Percentiles rank a stretch among this genome's conserved stretches.
phyloP scores from a whole-genome alignment of 169 alveolate species.

The Plasmodium cynomolgi region DNA sequence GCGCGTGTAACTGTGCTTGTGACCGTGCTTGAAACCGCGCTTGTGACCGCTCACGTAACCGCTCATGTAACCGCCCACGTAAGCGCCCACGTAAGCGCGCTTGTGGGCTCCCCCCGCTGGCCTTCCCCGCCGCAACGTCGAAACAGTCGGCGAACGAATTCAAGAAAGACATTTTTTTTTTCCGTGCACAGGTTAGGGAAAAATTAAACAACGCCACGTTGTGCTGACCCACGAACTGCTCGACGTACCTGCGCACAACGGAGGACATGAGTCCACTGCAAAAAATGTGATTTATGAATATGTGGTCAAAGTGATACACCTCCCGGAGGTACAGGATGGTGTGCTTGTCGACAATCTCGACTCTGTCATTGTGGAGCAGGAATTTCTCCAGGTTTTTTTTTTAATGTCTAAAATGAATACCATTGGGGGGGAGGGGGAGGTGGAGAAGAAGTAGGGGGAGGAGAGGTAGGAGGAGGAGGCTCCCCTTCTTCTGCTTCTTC shows the following conservation, averaged over 20 bases:
- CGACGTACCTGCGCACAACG: slow-evolving; percentile 4
- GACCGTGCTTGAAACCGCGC: too few relatives aligned
- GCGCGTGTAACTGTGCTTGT: too few relatives aligned
- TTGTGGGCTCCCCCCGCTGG: not conserved
- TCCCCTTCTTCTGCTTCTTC: not conserved
- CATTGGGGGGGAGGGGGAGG: not conserved
- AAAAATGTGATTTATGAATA: slow-evolving; percentile 45
- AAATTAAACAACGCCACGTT: slow-evolving; percentile 37
- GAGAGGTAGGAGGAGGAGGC: not conserved
- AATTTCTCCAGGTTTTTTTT: slow-evolving; percentile 35
- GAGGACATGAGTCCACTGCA: slow-evolving; percentile 16
- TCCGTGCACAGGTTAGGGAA: slow-evolving; percentile 8
- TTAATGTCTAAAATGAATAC: slow-evolving; percentile 24
- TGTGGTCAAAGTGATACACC: slow-evolving; percentile 14
- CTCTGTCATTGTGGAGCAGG: not conserved
- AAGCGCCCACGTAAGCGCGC: too few relatives aligned
- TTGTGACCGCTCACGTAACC: not conserved
- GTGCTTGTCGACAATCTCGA: slow-evolving; percentile 16
- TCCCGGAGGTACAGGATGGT: slow-evolving; percentile 8
- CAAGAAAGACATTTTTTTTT: slow-evolving; percentile 39
- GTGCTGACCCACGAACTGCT: slow-evolving; percentile 2
- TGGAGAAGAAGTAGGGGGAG: not conserved
- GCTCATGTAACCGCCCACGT: not conserved
- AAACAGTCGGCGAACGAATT: slow-evolving; percentile 35
- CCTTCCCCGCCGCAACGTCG: not conserved